phyloP scores from a whole-genome alignment of 805 yeast genomes.

The Candida chauliodis region DNA sequence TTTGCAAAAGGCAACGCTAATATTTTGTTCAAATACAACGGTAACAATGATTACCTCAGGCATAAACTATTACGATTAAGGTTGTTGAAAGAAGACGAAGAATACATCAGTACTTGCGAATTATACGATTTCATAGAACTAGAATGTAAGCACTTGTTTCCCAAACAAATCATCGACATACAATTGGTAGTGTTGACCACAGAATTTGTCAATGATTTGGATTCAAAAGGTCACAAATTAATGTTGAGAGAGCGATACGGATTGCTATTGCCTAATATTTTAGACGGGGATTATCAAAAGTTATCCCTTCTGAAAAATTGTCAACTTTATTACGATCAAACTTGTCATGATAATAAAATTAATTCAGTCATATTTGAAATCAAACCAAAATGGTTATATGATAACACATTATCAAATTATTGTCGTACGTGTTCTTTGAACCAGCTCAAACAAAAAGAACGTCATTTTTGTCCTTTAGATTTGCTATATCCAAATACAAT shows the following conservation, averaged over 20 bases:
- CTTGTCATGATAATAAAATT: not conserved
- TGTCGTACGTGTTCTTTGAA: slow-evolving; percentile 61
- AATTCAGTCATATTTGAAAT: slow-evolving; percentile 39
- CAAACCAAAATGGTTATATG: slow-evolving; percentile 62
- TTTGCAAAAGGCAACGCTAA: slow-evolving; percentile 50
- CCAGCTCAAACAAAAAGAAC: slow-evolving; percentile 24
- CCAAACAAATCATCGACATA: slow-evolving; percentile 27
- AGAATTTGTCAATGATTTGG: slow-evolving; percentile 27
- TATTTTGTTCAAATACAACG: slow-evolving; percentile 40
- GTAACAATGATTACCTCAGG: slow-evolving; percentile 26
- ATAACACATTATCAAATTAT: slow-evolving; percentile 37
- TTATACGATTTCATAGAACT: slow-evolving; percentile 38
- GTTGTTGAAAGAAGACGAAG: slow-evolving; percentile 29
- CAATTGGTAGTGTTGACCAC: slow-evolving; percentile 28
- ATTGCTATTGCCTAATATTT: slow-evolving; percentile 39
- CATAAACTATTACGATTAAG: slow-evolving; percentile 39
- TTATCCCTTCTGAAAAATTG: slow-evolving; percentile 31
- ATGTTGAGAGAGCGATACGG: slow-evolving; percentile 42
- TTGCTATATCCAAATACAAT: slow-evolving; percentile 31
- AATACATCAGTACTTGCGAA: slow-evolving; percentile 37
- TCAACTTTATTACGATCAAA: slow-evolving; percentile 20
- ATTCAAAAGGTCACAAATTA: slow-evolving; percentile 22
- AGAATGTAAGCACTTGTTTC: slow-evolving; percentile 28
- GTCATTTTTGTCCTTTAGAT: slow-evolving; percentile 48
- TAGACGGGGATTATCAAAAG: slow-evolving; percentile 28